Evolutionary conservation across 1,284 basidiomycete genomes (phyloP).

Genomic region (Puccinia polysora): DNA sequence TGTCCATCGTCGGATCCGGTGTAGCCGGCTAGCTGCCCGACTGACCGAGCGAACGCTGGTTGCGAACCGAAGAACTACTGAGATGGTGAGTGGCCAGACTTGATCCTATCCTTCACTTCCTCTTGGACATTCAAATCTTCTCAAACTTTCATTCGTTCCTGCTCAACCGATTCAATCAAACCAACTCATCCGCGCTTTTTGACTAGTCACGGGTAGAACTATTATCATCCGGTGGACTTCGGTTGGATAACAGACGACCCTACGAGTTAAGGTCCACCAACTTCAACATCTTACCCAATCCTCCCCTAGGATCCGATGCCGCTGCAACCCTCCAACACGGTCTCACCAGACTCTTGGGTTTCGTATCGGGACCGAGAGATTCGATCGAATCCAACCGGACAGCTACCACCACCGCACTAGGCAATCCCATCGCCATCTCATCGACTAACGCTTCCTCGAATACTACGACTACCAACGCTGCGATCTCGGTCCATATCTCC

Average conservation of each 20-base stretch:
- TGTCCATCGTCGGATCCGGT: too few relatives aligned
- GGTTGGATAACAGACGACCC: constrained; percentile 83
- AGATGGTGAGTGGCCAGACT: too few relatives aligned
- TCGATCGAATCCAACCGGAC: too few relatives aligned
- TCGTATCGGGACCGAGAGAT: constrained; percentile 87
- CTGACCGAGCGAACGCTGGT: too few relatives aligned
- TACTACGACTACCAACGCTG: constrained; percentile 62
- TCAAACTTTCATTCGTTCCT: too few relatives aligned
- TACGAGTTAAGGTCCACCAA: constrained; percentile 78
- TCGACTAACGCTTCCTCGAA: constrained; percentile 66
- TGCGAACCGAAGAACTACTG: too few relatives aligned
- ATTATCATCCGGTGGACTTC: constrained; percentile 54
- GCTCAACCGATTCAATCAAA: too few relatives aligned
- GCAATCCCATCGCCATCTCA: too few relatives aligned
- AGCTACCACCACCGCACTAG: constrained; percentile 55
- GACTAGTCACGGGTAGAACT: not conserved
- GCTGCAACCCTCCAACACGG: constrained; percentile 79
- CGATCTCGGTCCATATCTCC: constrained; percentile 78
- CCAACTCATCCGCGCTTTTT: too few relatives aligned
- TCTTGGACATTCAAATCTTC: too few relatives aligned
- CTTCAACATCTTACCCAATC: constrained; percentile 64
- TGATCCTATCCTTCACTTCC: too few relatives aligned
- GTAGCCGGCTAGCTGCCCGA: too few relatives aligned
- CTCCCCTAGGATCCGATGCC: constrained; percentile 67
- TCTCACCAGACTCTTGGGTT: constrained; percentile 76